Base-by-base conservation (phyloP, 2,329 filamentous ascomycete species). In the Alternaria triticimaculans region DNA sequence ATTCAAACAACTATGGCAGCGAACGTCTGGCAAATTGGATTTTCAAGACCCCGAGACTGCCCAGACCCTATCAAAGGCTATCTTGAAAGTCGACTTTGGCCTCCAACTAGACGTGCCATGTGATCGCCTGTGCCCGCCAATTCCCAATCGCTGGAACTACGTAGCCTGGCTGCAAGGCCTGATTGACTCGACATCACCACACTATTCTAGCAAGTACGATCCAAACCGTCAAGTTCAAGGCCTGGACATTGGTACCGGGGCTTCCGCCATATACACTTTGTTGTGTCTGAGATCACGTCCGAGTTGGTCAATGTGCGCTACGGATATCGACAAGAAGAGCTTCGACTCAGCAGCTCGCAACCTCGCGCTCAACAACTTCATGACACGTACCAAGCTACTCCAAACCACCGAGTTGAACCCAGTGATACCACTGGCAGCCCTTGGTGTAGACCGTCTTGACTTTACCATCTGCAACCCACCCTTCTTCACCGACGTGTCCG, bases 381-480 rank as follows among this genome's bases (percentile, higher is more conserved):
- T 87, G 23, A 78, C 83, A 7, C 86, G 91, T 0, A 91, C 97
- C 61, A 87, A 80, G 4, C 76, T 97, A 0, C 72, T 93, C 0
- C 78, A 85, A 44, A 89, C 88, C 2, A 78, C 82, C 0, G 70
- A 82, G 0, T 75, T 81, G 0, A 87, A 86, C 37, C 71, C 82
- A 0, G 81, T 97, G 2, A 85, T 98, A 6, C 89, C 91, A 0
- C 75, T 93, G 0, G 82, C 88, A 43, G 84, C 84, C 0, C 74
- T 89, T 1, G 80, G 78, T 21, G 76, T 87, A n/a, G 65, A 74
- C 10, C 84, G 83, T 4, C 84, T 97, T 46, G 90, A 95, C 76
- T 97, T 98, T 77, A 89, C 88, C 62, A 96, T 98, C 89, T 95
- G 91, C 67, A 99, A 99, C 70, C 96, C 96, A 0, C 96, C 96